Base-by-base conservation (phyloP, 2,329 filamentous ascomycete genomes). In the Sporothrix euskadiensis region DNA sequence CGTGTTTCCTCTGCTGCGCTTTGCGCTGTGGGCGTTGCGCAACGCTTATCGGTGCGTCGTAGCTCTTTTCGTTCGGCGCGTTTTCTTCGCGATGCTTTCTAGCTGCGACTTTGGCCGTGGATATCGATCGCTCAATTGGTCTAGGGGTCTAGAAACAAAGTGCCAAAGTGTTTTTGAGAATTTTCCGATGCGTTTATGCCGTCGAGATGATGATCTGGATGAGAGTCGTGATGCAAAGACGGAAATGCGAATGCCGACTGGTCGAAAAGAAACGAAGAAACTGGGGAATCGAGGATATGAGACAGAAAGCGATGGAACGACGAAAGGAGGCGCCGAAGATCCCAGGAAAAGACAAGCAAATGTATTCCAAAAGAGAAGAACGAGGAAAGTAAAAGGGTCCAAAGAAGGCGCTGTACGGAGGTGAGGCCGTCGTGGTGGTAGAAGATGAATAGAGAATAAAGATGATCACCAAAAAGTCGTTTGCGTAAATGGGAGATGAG, bases 371-470 rank as follows among this genome's bases (percentile, higher is more conserved):
- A 71, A 71, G 6, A 52, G 12, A 44, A 49, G 59, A 44, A 26
- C 5, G 39, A 47, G 22, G 35, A 44, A 44, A 19, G 44, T 12
- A 9, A n/a, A 30, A 10, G 61, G 44, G 4, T 47, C 5, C 19
- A 16, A 47, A 12, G n/a, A 26, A 3, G 26, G 32, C 52, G 65
- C 22, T 44, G n/a, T 49, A 35, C n/a, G 35, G 19, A 22, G 6
- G 32, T 10, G 19, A 30, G 49, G 16, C 49, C n/a, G 10, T n/a
- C 2, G 52, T 44, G 32, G 49, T 41, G 4, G 52, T 57, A 12
- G 68, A 59, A 32, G 52, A 19, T 70, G 52, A 57, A 70, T 70
- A 57, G n/a, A n/a, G 52, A 69, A 70, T 70, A 57, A 57, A 26
- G 49, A 70, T 44, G 44, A 69, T 54, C 8, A 52, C 47, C 47